Base-by-base conservation (phyloP, 768 basidiomycete species). In the Russula olivacea region DNA sequence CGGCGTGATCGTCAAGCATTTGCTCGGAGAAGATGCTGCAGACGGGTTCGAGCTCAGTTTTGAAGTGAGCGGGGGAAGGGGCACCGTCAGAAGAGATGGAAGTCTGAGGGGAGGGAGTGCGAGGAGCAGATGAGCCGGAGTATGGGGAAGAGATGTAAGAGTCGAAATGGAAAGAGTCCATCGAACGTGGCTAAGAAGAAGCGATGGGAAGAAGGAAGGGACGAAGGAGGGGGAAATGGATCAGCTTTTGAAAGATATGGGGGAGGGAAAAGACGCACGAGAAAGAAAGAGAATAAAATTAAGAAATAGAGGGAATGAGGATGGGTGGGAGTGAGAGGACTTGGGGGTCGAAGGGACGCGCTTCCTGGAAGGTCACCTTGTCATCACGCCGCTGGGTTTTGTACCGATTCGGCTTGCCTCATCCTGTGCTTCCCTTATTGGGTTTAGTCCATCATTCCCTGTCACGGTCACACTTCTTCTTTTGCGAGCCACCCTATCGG, bases 101-200 rank as follows among this genome's bases (percentile, higher is more conserved):
- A 51, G 71, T 72, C 50, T 74, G 77, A 23, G 89, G 89, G 1
- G 89, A 89, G 0, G 89, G 89, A 0, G 89, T 90, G 59, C 88
- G 82, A 2, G 89, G 88, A 1, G 81, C 78, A 49, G 87, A 87
- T 65, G 84, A 80, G 76, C 87, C 84, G 61, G 84, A 83, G 77
- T 85, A 86, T 51, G 63, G 59, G n/a, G 63, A 64, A 68, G 84
- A 79, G 55, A 82, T 75, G 74, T 85, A 87, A 8, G 77, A 73
- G 76, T 87, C 84, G 73, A 86, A 88, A 47, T 71, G 71, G 67
- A 73, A 67, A 59, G 72, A 53, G 71, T 81, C 79, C 79, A 80
- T 80, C 65, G 69, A 65, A 63, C 55, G 41, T 49, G 70, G 61
- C 54, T 63, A 52, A 56, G 59, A 47, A 47, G 43, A 58, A 58